Conservation (phyloP, 805 yeast genomes). For the Myxozyma neotropica region DNA sequence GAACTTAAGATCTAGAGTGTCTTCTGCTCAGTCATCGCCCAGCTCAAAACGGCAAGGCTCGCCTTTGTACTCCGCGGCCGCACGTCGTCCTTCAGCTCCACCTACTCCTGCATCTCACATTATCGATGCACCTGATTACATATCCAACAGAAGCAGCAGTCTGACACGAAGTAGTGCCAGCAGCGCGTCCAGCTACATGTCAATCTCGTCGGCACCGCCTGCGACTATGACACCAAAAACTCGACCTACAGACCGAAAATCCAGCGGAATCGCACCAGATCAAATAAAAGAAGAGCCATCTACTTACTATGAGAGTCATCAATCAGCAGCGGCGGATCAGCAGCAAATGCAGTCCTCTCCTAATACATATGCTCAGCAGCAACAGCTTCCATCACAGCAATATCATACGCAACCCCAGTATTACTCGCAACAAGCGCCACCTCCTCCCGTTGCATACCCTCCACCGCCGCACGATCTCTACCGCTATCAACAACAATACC, state of each 20-base stretch:
- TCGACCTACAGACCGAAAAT: background rate
- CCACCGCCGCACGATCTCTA: background rate
- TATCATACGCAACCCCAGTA: background rate
- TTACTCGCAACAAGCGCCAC: background rate
- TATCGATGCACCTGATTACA: background rate
- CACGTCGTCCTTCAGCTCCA: slow-evolving; percentile 12
- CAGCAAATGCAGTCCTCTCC: no score
- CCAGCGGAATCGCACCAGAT: background rate
- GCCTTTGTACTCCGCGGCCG: background rate
- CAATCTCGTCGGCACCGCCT: slow-evolving; percentile 6
- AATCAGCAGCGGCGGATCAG: background rate
- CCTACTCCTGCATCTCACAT: background rate
- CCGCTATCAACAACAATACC: background rate
- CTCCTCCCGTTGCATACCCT: background rate
- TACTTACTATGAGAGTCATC: background rate
- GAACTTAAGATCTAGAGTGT: background rate
- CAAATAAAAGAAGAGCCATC: no score
- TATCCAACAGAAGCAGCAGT: background rate
- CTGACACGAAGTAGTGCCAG: slow-evolving; percentile 9
- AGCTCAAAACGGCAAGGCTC: background rate
- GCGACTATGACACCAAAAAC: background rate
- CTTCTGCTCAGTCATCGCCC: background rate
- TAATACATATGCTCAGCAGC: slow-evolving; percentile 7
- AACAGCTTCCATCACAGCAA: slow-evolving; percentile 7
- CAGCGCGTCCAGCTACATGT: slow-evolving; percentile 9